Evolutionary conservation across 2,329 filamentous ascomycete genomes (phyloP).

Genomic region (Sporothrix humicola): DNA sequence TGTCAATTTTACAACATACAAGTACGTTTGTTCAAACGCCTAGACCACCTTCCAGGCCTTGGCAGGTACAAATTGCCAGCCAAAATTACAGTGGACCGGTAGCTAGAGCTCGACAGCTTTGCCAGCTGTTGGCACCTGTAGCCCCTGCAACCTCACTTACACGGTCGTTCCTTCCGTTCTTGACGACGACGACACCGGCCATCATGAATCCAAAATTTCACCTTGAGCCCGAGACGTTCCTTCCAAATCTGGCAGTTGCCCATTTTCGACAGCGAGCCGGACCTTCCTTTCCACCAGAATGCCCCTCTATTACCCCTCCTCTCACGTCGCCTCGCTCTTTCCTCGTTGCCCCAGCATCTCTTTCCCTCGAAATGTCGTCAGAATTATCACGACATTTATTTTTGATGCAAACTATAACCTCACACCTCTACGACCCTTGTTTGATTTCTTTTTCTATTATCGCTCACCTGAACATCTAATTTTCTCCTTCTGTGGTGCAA

Average conservation of each 20-base stretch:
- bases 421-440: neutral
- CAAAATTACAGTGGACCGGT: neutral
- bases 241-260: neutral
- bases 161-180: slow-evolving; percentile 23
- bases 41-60: neutral
- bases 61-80: neutral
- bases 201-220: neutral
- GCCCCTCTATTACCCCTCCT: slow-evolving; percentile 8
- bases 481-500: neutral
- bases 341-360: neutral
- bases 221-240: neutral
- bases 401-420: too few species aligned
- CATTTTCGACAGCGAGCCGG: neutral
- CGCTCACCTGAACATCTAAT: too few species aligned
- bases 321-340: neutral
- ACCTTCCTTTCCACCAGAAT: neutral
- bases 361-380: neutral
- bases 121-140: slow-evolving; percentile 17
- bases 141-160: neutral
- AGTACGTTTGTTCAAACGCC: neutral
- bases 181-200: neutral
- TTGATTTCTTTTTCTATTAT: neutral
- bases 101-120: neutral
- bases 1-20: too few species aligned
- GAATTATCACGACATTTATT: neutral